Conservation (phyloP, 805 yeast genomes). For the Candida methanosorbosa region DNA sequence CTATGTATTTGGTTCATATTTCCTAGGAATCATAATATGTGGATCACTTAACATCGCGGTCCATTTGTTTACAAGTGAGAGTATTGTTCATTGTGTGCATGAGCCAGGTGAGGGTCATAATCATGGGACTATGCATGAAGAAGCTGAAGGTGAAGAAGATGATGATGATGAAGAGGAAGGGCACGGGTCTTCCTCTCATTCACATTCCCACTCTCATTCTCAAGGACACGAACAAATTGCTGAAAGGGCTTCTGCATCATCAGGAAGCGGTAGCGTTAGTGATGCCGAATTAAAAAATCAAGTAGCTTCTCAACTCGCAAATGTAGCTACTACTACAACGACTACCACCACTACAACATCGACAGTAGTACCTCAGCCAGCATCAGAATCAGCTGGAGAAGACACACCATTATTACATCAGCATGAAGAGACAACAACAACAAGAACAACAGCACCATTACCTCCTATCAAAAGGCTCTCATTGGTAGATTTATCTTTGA, state of each 20-base stretch:
- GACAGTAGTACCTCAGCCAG: no score
- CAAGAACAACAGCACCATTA: background rate
- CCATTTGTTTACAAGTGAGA: slow-evolving; percentile 70
- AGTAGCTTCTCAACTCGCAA: no score
- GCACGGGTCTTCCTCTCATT: slow-evolving; percentile 1
- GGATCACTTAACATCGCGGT: slow-evolving; percentile 51
- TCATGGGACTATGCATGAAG: slow-evolving; percentile 6
- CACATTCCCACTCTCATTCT: slow-evolving; percentile 9
- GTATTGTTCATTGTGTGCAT: slow-evolving; percentile 82
- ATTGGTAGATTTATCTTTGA: slow-evolving; percentile 21
- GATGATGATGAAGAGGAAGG: slow-evolving; percentile 1
- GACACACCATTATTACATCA: no score
- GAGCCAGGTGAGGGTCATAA: slow-evolving; percentile 16
- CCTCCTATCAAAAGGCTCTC: slow-evolving; percentile 9
- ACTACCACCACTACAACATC: no score
- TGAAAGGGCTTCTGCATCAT: background rate
- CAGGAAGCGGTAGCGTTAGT: no score
- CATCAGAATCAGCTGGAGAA: no score
- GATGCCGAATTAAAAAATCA: no score
- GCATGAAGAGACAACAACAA: background rate
- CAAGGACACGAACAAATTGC: no score
- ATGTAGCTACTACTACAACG: no score
- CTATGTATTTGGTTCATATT: slow-evolving; percentile 30
- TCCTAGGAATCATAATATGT: slow-evolving; percentile 54
- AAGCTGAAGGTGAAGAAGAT: no score